Conservation (phyloP, 768 basidiomycete species). For the Phaeolepiota aurea region DNA sequence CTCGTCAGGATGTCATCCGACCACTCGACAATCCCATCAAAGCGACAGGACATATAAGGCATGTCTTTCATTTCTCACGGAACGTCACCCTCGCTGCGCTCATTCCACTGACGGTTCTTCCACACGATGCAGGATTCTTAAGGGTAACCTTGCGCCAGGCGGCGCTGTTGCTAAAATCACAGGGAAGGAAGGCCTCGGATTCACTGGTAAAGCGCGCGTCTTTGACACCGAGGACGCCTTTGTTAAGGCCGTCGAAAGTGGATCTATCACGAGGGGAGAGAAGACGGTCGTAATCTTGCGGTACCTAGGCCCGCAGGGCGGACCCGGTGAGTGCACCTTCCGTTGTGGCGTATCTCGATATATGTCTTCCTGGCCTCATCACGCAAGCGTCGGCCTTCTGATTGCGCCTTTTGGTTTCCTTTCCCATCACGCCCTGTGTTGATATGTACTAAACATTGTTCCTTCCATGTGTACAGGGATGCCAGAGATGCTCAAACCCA, state of each 20-base stretch:
- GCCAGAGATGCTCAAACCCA: constrained; percentile 99
- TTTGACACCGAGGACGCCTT: constrained; percentile 92
- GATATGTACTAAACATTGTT: constrained; percentile 9
- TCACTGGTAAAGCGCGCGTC: constrained; percentile 85
- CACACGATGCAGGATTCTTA: constrained; percentile 57
- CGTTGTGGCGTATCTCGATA: neutral
- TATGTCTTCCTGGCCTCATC: neutral
- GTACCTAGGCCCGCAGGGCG: constrained; percentile 95
- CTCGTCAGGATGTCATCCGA: constrained; percentile 77
- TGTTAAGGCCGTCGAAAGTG: constrained; percentile 78
- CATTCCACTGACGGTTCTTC: constrained; percentile 5
- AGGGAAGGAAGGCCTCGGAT: constrained; percentile 86
- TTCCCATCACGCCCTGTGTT: constrained; percentile 17
- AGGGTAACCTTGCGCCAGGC: constrained; percentile 88
- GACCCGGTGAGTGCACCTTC: constrained; percentile 60
- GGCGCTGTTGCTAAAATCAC: constrained; percentile 97
- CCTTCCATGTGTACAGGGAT: constrained; percentile 60
- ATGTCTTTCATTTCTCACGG: constrained; percentile 9
- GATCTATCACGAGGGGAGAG: constrained; percentile 87
- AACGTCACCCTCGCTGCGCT: constrained; percentile 4
- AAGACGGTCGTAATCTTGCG: constrained; percentile 94
- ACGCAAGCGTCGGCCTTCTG: neutral
- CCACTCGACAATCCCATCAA: constrained; percentile 88
- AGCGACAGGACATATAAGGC: constrained; percentile 84
- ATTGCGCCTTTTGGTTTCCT: constrained; percentile 3